A percentile compares a stretch with the other conserved stretches of the same genome.
phyloP scores from a whole-genome alignment of 2,329 filamentous ascomycete genomes.

The Hortaea sp. region DNA sequence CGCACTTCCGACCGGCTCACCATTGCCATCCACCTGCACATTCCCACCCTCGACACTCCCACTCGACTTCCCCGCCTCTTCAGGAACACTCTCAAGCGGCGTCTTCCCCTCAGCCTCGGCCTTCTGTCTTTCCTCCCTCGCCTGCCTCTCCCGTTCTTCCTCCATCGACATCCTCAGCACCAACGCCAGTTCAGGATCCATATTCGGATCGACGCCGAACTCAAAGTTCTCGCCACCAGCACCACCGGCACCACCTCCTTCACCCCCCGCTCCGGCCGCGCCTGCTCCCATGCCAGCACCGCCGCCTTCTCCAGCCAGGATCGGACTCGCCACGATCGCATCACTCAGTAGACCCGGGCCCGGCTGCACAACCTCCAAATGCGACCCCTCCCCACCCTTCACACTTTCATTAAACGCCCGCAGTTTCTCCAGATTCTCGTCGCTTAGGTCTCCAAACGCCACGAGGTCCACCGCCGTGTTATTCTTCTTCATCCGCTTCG shows the following conservation, averaged over 20 bases:
- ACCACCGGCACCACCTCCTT: slow-evolving; percentile 34
- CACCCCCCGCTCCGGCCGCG: slow-evolving; percentile 36
- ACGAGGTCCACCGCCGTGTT: slow-evolving; percentile 91
- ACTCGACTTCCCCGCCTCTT: slow-evolving; percentile 32
- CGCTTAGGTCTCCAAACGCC: slow-evolving; percentile 85
- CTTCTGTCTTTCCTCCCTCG: slow-evolving; percentile 69
- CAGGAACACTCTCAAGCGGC: slow-evolving; percentile 67
- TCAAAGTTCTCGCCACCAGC: slow-evolving; percentile 61
- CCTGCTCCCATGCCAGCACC: slow-evolving; percentile 42
- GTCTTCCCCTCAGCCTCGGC: slow-evolving; percentile 59
- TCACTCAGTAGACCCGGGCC: slow-evolving; percentile 89
- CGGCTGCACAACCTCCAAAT: slow-evolving; percentile 82
- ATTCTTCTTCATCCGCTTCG: slow-evolving; percentile 98
- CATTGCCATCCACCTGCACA: slow-evolving; percentile 32
- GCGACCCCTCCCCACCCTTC: slow-evolving; percentile 81
- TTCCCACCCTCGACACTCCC: slow-evolving; percentile 46
- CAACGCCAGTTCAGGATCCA: slow-evolving; percentile 88
- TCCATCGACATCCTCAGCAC: slow-evolving; percentile 96
- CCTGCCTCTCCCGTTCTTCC: slow-evolving; percentile 89
- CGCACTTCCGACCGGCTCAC: slow-evolving; percentile 14
- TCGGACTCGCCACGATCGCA: slow-evolving; percentile 78
- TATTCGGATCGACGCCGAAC: slow-evolving; percentile 80
- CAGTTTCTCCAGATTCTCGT: slow-evolving; percentile 80
- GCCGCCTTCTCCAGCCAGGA: slow-evolving; percentile 72
- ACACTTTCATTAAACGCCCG: slow-evolving; percentile 88